Base-by-base conservation (phyloP, 495 filamentous ascomycete species). In the Trichocladium uniseriatum region DNA sequence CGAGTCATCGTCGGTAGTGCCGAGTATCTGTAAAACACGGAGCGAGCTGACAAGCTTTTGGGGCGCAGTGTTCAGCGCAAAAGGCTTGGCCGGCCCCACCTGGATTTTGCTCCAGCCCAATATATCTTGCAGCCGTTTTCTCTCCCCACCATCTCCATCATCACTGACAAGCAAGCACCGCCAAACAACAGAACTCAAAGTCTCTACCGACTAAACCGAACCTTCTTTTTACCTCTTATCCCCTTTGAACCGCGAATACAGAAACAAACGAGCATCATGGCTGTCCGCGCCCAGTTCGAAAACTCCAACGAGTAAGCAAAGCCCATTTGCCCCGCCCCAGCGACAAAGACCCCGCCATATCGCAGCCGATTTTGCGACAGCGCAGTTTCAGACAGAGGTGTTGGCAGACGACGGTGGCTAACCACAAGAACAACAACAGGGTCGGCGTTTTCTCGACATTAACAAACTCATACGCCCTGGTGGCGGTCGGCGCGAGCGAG, bases 381-480 rank as follows among this genome's bases (percentile, higher is more conserved):
- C 6, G 31, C 6, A 35, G n/a, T 5, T 1, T 13, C 10, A 18
- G 13, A 22, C 20, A 15, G 18, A 32, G 28, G 11, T 6, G 4
- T 10, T 7, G 18, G 20, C 16, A 10, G 13, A 38, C 34, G 2
- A 35, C 22, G 8, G 9, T 39, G 35, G 31, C 41, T 43, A 39
- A 42, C 31, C 22, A 40, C 24, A 10, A 18, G 38, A n/a, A n/a
- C n/a, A n/a, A n/a, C n/a, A n/a, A 38, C 60, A 97, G 91, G 68
- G 89, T 98, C 62, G 92, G 92, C 67, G 94, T 97, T 56, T 98
- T 98, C 64, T 70, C 89, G 38, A 94, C 87, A 51, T 81, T 98
- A 59, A 98, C 92, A 54, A 98, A 98, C 68, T 89, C 89, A 43
- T 98, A 92, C 67, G 85, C 87, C 51, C 71, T 98, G 54, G 88